phyloP scores from a whole-genome alignment of 306 rosid genomes.

The Vigna hirtella region DNA sequence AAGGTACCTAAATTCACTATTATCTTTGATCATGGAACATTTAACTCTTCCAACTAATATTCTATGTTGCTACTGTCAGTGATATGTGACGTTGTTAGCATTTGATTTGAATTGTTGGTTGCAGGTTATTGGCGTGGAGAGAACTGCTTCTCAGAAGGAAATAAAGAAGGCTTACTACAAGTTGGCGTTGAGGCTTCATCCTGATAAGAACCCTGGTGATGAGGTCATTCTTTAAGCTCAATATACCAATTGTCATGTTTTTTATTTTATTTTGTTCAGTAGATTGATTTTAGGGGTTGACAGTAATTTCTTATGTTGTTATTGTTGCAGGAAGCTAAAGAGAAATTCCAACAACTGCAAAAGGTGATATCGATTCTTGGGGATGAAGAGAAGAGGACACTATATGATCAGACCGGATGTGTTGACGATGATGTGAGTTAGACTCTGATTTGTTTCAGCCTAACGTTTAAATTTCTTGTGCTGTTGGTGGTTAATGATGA shows the following conservation, averaged over 20 bases:
- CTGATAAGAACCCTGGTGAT: constrained; percentile 88
- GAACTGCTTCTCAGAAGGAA: constrained; percentile 85
- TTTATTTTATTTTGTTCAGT: too few relatives aligned
- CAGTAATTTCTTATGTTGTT: constrained; percentile 19
- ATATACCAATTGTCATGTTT: neutral
- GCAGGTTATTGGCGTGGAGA: constrained; percentile 85
- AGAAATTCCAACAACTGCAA: constrained; percentile 88
- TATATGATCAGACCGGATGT: constrained; percentile 94
- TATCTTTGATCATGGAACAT: neutral
- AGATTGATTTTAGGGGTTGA: neutral
- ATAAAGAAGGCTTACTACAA: constrained; percentile 90
- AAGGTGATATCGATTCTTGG: constrained; percentile 91
- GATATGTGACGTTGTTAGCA: neutral
- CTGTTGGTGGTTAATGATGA: neutral
- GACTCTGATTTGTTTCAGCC: too few relatives aligned
- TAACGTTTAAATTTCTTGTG: too few relatives aligned
- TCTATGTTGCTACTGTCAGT: neutral
- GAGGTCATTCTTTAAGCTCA: constrained; percentile 57
- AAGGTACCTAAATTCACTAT: constrained; percentile 50
- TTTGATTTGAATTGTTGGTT: neutral
- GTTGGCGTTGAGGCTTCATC: constrained; percentile 92
- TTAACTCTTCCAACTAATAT: neutral
- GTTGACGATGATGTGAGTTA: constrained; percentile 84
- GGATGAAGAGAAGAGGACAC: constrained; percentile 84
- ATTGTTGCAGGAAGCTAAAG: constrained; percentile 77